A percentile compares a stretch with the other conserved stretches of the same genome.
Conservation (phyloP, 169 alveolate genomes). For the Cryptosporidium muris region DNA sequence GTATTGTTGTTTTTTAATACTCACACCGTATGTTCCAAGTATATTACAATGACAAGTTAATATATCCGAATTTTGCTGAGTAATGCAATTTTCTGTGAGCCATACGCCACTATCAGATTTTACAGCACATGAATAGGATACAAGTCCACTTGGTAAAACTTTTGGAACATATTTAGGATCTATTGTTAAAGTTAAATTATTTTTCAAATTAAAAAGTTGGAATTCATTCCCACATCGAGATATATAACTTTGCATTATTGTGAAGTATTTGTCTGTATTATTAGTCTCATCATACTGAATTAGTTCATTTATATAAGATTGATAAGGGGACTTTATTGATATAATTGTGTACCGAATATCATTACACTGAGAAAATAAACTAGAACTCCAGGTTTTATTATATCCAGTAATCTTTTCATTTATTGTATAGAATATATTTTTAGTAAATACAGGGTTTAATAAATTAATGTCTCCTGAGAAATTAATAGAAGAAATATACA, state of each 20-base stretch:
- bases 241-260: constrained; percentile 11
- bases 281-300: background rate
- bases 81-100: constrained; percentile 21
- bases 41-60: constrained; percentile 36
- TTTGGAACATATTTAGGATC: constrained; percentile 34
- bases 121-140: constrained; percentile 27
- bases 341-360: constrained; percentile 32
- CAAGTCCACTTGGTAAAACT: constrained; percentile 15
- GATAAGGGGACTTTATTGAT: constrained; percentile 16
- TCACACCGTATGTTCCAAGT: constrained; percentile 36
- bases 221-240: constrained; percentile 60
- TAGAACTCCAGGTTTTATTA: constrained; percentile 7
- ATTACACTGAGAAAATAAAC: constrained; percentile 13
- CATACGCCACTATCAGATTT: constrained; percentile 10
- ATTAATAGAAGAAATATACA: constrained; percentile 15
- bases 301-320: constrained; percentile 22
- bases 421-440: constrained; percentile 28
- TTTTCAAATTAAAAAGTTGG: background rate
- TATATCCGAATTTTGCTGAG: background rate
- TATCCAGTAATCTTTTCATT: background rate
- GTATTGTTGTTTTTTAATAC: constrained; percentile 12
- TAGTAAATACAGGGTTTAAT: constrained; percentile 5
- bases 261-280: background rate
- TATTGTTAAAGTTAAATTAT: constrained; percentile 6
- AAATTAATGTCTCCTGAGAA: background rate